Evolutionary conservation across 208 protist genomes (phyloP).

Genomic region (Leishmania tarentolae): DNA sequence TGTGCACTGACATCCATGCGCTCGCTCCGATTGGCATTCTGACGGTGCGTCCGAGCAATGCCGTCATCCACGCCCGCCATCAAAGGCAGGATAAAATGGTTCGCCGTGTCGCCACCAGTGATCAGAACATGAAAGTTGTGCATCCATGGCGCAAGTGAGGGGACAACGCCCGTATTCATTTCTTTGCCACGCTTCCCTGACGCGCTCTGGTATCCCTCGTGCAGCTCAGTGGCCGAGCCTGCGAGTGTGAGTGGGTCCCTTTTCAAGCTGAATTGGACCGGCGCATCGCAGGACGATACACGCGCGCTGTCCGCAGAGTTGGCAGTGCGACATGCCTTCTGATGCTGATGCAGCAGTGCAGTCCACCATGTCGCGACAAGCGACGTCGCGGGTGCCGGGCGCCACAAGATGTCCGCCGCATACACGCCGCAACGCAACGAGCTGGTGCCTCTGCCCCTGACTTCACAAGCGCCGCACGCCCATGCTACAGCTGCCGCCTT

Average conservation of each 20-base stretch:
- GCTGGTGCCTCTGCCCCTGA: background rate
- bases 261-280: background rate
- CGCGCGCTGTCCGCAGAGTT: background rate
- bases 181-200: background rate
- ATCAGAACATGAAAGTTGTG: slow-evolving; percentile 5
- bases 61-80: background rate
- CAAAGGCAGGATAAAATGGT: slow-evolving; percentile 7
- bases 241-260: background rate
- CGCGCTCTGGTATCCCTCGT: background rate
- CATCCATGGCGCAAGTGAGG: background rate
- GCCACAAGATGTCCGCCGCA: slow-evolving; percentile 14
- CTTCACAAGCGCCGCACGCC: background rate
- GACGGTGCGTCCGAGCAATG: background rate
- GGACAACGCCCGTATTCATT: background rate
- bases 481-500: slow-evolving; percentile 13
- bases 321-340: no score
- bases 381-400: slow-evolving; percentile 11
- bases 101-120: slow-evolving; percentile 13
- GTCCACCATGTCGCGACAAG: slow-evolving; percentile 8
- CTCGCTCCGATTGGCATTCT: background rate
- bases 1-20: background rate
- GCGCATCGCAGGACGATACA: background rate
- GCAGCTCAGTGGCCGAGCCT: background rate
- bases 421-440: background rate
- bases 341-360: slow-evolving; percentile 1